phyloP scores from a whole-genome alignment of 2,329 filamentous ascomycete genomes.

The Colletotrichum ledebouriae region DNA sequence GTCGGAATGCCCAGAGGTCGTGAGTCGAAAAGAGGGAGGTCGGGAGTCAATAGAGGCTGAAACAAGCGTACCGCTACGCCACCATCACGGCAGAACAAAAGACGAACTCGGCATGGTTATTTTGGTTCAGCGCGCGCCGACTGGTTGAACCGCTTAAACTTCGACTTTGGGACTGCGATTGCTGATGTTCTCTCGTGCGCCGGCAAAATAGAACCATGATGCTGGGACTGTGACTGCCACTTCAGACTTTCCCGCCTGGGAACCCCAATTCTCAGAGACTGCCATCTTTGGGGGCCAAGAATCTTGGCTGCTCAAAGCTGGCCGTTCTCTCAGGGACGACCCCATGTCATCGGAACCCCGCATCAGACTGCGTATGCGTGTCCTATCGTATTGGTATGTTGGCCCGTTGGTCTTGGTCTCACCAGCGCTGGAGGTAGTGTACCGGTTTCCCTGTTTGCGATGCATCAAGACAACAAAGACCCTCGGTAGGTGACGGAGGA shows the following conservation, averaged over 20 bases:
- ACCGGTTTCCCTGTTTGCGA: constrained; percentile 12
- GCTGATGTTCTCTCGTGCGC: constrained; percentile 1
- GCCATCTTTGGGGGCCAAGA: constrained; percentile 32
- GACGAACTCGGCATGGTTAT: constrained; percentile 29
- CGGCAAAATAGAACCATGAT: constrained; percentile 32
- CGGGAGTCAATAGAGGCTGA: constrained; percentile 21
- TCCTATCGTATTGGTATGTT: not conserved
- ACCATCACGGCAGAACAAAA: constrained; percentile 24
- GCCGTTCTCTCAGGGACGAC: constrained; percentile 15
- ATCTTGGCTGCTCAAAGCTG: constrained; percentile 31
- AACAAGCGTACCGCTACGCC: constrained; percentile 33
- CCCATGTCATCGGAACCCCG: constrained; percentile 25
- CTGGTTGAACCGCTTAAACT: constrained; percentile 11
- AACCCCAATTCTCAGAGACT: constrained; percentile 5
- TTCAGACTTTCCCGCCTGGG: constrained; percentile 1
- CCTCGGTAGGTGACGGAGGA: constrained; percentile 8
- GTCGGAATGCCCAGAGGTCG: not conserved
- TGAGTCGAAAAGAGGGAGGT: constrained; percentile 19
- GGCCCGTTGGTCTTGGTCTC: constrained; percentile 1
- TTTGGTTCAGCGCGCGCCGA: not conserved
- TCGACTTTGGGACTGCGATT: constrained; percentile 11
- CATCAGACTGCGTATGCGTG: constrained; percentile 17
- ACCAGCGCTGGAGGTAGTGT: not conserved
- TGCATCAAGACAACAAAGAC: constrained; percentile 13
- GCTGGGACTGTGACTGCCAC: constrained; percentile 16